phyloP scores from a whole-genome alignment of 169 alveolate genomes.

The Neospora caninum region DNA sequence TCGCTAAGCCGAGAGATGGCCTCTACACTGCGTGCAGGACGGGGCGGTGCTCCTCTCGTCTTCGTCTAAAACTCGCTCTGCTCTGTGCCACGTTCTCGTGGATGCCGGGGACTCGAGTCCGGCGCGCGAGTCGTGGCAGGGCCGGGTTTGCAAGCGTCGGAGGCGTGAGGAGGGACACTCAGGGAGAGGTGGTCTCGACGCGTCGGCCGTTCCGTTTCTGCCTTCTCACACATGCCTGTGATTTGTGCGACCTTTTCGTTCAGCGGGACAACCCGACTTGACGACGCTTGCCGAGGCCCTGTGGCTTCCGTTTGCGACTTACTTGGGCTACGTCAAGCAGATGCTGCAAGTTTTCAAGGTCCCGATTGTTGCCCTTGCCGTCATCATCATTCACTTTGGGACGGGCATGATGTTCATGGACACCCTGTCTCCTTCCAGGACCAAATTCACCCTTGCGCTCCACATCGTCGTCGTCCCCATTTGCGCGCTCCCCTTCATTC shows the following conservation, averaged over 20 bases:
- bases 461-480: slow-evolving; percentile 53
- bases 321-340: slow-evolving; percentile 18
- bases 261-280: background rate
- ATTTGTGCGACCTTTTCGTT: background rate
- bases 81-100: too few species aligned
- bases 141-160: too few species aligned
- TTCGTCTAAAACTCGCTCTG: too few species aligned
- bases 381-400: slow-evolving; percentile 41
- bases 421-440: slow-evolving; percentile 52
- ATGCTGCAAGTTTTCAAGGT: slow-evolving; percentile 56
- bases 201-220: too few species aligned
- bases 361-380: slow-evolving; percentile 38
- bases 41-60: too few species aligned
- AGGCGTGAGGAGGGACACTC: too few species aligned
- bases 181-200: too few species aligned
- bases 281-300: background rate
- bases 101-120: too few species aligned
- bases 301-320: slow-evolving; percentile 47
- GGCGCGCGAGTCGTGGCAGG: too few species aligned
- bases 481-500: slow-evolving; percentile 50
- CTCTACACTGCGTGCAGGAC: too few species aligned
- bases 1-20: too few species aligned
- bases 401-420: slow-evolving; percentile 60
- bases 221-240: background rate
- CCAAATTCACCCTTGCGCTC: slow-evolving; percentile 25